Evolutionary conservation across 208 protist genomes (phyloP), one percentile per base, ranked within the genome.

Genomic region (Polymyxa betae): DNA sequence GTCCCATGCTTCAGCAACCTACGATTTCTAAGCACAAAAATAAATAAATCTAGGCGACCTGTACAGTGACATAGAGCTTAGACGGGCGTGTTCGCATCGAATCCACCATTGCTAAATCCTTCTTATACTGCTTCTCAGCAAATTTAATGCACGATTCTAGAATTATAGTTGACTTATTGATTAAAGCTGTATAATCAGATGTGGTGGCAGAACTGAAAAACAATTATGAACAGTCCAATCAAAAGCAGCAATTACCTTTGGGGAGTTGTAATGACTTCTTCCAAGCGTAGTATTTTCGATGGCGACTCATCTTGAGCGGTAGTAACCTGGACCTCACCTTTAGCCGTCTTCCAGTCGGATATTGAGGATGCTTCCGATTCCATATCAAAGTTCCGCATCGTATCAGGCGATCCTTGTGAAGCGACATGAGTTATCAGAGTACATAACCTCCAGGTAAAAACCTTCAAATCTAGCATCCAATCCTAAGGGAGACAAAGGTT

Each of bases 61-160:
- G 10, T 82, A 82, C 72, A 16, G 5, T 43, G 72, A 82, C 35
- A 82, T 38, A 82, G 16, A 82, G 35, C 40, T 82, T 82, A 38
- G 72, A 82, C n/a, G 72, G 72, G 40, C 40, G 72, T 5, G 72
- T 82, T 82, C 72, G 5, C 35, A 82, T 20, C 35, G 72, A 82
- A 5, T 82, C 72, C 40, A 35, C 35, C 16, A 43, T 20, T 20
- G 5, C 16, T 5, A 82, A 5, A n/a, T 82, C 72, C 35, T 82
- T 82, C 10, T 82, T 35, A 82, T 82, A 82, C 35, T 82, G 72
- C 40, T 82, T 82, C 35, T 82, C 72, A 43, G 72, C 72, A 82
- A 82, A 82, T 35, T 82, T 82, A 12, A 82, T 43, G 35, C n/a
- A 82, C 72, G 72, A 82, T 35, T 82, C 72, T 5, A 82, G 40